Base-by-base conservation (phyloP, 2,329 filamentous ascomycete species). In the Rhinocladiella similis region DNA sequence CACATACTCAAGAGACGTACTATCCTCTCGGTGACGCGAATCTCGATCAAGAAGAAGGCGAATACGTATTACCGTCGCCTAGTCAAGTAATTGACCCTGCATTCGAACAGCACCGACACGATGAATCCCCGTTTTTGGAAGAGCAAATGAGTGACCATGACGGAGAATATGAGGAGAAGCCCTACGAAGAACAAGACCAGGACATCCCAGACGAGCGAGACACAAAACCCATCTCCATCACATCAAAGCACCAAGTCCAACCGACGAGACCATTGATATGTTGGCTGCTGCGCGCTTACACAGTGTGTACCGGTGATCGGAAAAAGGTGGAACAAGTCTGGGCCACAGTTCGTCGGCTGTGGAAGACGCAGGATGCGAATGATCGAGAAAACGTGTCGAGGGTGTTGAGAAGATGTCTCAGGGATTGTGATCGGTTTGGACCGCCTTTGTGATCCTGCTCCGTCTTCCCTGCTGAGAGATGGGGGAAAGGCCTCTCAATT, bases 251-350 rank as follows among this genome's bases (percentile, higher is more conserved):
- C 29, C 57, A 63, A 50, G 53, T 65, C 13, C 53, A 56, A 36
- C 48, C 63, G 13, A 59, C 56, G 1, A 59, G 57, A 5, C 47
- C 55, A 3, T 22, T 66, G 50, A 54, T 65, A 19, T 66, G 62
- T 48, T 66, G 64, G 64, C 47, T 65, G 7, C 39, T 66, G 14
- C 61, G 64, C 18, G 64, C 64, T 4, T 66, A 63, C 47, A 43
- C 63, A 2, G 57, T 54, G 9, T 55, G 56, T 20, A 65, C 64
- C 16, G 61, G 59, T 12, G 61, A 57, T 1, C 57, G 64, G 27
- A 45, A 41, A 19, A 49, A 60, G 20, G 55, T 66, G 9, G 62
- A 66, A 57, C 57, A 62, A 42, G 50, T 66, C 3, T 66, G 58
- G 57, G 53, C 54, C 38, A 57, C 53, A 20, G 53, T 62, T 18